These are phyloP conservation scores for Orychophragmus violaceus DNA, from an alignment of 345 rosid genomes.

Conservation along the genomic window DNA sequence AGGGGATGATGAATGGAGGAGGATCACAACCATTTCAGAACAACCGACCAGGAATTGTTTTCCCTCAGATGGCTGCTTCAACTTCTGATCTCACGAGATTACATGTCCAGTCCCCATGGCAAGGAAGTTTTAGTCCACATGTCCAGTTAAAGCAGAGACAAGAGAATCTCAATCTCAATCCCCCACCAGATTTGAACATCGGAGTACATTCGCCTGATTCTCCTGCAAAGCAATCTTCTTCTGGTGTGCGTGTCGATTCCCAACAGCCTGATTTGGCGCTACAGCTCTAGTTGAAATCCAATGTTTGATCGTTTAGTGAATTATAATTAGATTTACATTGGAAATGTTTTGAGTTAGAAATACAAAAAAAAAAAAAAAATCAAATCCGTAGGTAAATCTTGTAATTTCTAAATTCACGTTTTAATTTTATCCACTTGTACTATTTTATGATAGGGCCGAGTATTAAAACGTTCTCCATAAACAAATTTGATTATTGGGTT, in stretches of 20 bases:
- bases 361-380: too few species aligned
- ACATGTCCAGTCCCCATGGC: slow-evolving; percentile 62
- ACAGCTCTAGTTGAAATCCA: slow-evolving; percentile 41
- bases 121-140: slow-evolving; percentile 46
- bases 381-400: too few species aligned
- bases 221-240: slow-evolving; percentile 71
- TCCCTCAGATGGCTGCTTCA: slow-evolving; percentile 44
- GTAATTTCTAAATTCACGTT: too few species aligned
- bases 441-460: too few species aligned
- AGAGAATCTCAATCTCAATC: slow-evolving; percentile 43
- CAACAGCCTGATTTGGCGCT: slow-evolving; percentile 95
- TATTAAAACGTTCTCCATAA: too few species aligned
- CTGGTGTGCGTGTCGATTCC: slow-evolving; percentile 64
- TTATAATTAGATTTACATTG: too few species aligned
- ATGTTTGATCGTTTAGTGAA: too few species aligned
- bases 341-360: too few species aligned
- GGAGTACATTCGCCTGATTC: slow-evolving; percentile 86
- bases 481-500: too few species aligned
- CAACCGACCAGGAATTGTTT: slow-evolving; percentile 38
- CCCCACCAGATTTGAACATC: slow-evolving; percentile 83
- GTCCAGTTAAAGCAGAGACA: slow-evolving; percentile 52
- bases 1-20: slow-evolving; percentile 37
- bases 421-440: too few species aligned
- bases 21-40: slow-evolving; percentile 35
- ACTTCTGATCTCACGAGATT: slow-evolving; percentile 54